Evolutionary conservation across 352 stramenopile species (phyloP).

Genomic region (Phytophthora hybrid): DNA sequence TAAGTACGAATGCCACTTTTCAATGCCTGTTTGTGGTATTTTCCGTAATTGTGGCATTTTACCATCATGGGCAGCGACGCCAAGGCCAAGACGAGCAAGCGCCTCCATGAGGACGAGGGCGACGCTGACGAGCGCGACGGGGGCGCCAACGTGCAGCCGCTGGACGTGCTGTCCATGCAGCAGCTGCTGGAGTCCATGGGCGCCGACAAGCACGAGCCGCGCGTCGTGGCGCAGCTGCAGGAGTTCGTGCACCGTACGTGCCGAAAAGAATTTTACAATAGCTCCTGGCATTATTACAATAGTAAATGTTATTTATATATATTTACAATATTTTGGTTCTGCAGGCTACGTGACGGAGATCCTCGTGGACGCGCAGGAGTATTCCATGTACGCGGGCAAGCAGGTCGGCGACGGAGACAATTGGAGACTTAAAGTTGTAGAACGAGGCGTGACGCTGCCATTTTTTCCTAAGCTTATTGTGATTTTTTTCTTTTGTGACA

Average conservation of each 20-base stretch:
- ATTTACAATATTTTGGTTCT: conserved; percentile 5
- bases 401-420: conserved; percentile 34
- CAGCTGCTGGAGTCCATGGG: conserved; percentile 83
- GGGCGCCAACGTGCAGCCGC: conserved; percentile 50
- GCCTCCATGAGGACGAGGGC: conserved; percentile 72
- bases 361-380: conserved; percentile 87
- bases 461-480: conserved; percentile 6
- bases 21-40: background rate
- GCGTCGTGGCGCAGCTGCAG: conserved; percentile 82
- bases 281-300: background rate
- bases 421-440: too few species aligned
- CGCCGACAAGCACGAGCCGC: conserved; percentile 78
- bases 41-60: conserved; percentile 20
- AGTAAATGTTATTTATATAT: conserved; percentile 2
- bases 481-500: conserved; percentile 24
- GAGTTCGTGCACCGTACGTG: conserved; percentile 85
- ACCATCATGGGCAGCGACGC: conserved; percentile 60
- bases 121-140: conserved; percentile 46
- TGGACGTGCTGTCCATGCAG: conserved; percentile 71
- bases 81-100: conserved; percentile 46
- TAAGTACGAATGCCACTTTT: conserved; percentile 17
- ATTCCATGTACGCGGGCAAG: conserved; percentile 82
- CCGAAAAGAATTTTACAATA: background rate
- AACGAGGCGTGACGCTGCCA: conserved; percentile 13
- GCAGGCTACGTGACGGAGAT: conserved; percentile 86